A percentile compares a stretch with the other conserved stretches of the same genome.
phyloP scores from a whole-genome alignment of 2,329 filamentous ascomycete genomes.

The Geosmithia flava region DNA sequence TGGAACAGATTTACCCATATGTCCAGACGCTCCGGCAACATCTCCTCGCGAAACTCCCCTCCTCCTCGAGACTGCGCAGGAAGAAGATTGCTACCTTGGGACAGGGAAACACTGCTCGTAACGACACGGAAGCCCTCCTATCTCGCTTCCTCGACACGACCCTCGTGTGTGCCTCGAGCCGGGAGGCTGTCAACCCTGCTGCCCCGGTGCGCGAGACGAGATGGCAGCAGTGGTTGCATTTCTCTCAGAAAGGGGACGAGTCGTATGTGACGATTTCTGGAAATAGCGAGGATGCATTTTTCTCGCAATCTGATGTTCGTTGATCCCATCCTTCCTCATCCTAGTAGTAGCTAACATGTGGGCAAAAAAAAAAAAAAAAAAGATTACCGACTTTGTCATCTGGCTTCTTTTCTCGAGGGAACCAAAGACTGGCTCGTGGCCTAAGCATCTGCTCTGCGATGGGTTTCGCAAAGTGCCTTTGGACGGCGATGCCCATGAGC shows the following conservation, averaged over 20 bases:
- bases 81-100: slow-evolving; percentile 41
- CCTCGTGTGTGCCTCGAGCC: slow-evolving; percentile 44
- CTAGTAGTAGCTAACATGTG: slow-evolving; percentile 2
- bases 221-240: slow-evolving; percentile 43
- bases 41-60: slow-evolving; percentile 52
- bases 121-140: slow-evolving; percentile 28
- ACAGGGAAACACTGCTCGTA: slow-evolving; percentile 7
- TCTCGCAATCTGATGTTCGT: slow-evolving; percentile 51
- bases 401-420: slow-evolving; percentile 61
- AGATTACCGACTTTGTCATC: slow-evolving; percentile 69
- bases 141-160: slow-evolving; percentile 54
- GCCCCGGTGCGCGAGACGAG: slow-evolving; percentile 20
- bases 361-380: slow-evolving; percentile 3
- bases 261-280: slow-evolving; percentile 40
- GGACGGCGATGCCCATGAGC: slow-evolving; percentile 11
- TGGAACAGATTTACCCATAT: slow-evolving; percentile 54
- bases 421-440: slow-evolving; percentile 30
- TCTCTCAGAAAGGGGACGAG: slow-evolving; percentile 51
- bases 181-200: slow-evolving; percentile 7
- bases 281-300: slow-evolving; percentile 26
- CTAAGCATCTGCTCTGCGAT: slow-evolving; percentile 70
- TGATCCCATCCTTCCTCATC: slow-evolving; percentile 1
- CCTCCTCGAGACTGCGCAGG: slow-evolving; percentile 49
- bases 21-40: slow-evolving; percentile 60
- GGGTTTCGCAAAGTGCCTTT: slow-evolving; percentile 51